Percentiles rank a stretch among this genome's conserved stretches.
Evolutionary conservation across 345 rosid genomes (phyloP).

Genomic region (Gynandropsis gynandra): DNA sequence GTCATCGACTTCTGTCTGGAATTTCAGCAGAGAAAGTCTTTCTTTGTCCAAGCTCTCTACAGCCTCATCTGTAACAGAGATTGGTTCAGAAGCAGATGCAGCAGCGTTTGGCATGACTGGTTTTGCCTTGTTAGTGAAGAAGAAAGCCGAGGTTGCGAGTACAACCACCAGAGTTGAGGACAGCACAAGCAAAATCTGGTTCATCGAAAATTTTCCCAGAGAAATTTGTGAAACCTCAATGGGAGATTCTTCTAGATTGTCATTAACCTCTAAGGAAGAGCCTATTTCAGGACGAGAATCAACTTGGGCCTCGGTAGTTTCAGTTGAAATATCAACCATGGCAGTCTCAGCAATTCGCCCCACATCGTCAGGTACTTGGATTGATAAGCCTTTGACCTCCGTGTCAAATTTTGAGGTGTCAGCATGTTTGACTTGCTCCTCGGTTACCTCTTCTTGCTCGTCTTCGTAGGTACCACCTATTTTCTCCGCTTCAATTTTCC

Average conservation of each 20-base stretch:
- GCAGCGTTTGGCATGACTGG: neutral
- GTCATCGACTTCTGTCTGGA: conserved; percentile 36
- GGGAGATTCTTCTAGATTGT: conserved; percentile 18
- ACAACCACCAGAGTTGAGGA: conserved; percentile 31
- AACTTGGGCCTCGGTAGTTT: conserved; percentile 4
- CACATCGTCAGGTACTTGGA: too few species aligned
- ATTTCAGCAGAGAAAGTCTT: conserved; percentile 25
- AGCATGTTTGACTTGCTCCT: neutral
- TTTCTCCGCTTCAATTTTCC: neutral
- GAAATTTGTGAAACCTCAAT: conserved; percentile 15
- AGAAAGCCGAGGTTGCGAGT: conserved; percentile 29
- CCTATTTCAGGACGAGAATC: neutral
- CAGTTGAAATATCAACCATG: conserved; percentile 12
- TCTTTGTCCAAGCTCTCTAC: conserved; percentile 17
- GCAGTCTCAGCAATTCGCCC: conserved; percentile 6
- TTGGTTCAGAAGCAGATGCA: conserved; percentile 11
- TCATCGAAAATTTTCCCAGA: conserved; percentile 1
- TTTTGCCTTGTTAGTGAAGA: conserved; percentile 26
- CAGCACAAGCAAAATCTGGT: conserved; percentile 14
- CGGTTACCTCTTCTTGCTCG: neutral
- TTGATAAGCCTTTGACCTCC: too few species aligned
- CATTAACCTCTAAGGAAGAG: neutral
- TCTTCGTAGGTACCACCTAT: conserved; percentile 7
- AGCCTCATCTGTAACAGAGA: neutral
- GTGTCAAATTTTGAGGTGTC: too few species aligned